Conservation (phyloP, 2,329 filamentous ascomycete genomes). For the Pezizomycotina sp. region DNA sequence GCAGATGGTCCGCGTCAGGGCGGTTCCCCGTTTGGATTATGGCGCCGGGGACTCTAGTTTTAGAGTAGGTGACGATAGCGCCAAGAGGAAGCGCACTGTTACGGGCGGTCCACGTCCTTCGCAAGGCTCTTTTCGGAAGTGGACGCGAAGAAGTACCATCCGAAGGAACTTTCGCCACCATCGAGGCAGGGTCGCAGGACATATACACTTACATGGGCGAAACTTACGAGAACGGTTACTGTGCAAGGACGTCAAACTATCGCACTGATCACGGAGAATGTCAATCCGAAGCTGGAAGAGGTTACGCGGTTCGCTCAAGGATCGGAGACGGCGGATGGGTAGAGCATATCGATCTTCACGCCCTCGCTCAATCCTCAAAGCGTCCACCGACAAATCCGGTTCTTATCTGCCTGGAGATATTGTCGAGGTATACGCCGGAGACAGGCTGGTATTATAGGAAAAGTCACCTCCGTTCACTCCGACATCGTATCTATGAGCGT, state of each 20-base stretch:
- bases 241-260: conserved; percentile 81
- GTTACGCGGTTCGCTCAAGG: conserved; percentile 85
- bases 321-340: conserved; percentile 75
- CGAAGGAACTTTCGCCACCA: conserved; percentile 41
- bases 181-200: conserved; percentile 41
- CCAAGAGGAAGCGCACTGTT: conserved; percentile 63
- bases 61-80: conserved; percentile 32
- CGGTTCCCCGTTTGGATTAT: conserved; percentile 85
- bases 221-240: too few species aligned
- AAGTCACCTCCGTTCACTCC: conserved; percentile 66
- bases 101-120: conserved; percentile 61
- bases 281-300: conserved; percentile 86
- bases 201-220: too few species aligned
- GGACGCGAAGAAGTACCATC: conserved; percentile 78
- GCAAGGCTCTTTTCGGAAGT: conserved; percentile 79
- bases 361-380: conserved; percentile 81
- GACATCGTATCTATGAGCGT: conserved; percentile 86
- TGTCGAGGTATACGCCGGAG: conserved; percentile 91
- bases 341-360: conserved; percentile 81
- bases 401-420: conserved; percentile 83
- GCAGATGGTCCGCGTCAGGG: conserved; percentile 66
- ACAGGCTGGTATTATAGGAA: conserved; percentile 78
- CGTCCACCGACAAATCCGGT: conserved; percentile 48
- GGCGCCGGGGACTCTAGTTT: conserved; percentile 64
- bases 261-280: conserved; percentile 66